Evolutionary conservation across 2,329 filamentous ascomycete species (phyloP), one percentile per base, ranked within the genome.

Genomic region (Neonectria neomacrospora): DNA sequence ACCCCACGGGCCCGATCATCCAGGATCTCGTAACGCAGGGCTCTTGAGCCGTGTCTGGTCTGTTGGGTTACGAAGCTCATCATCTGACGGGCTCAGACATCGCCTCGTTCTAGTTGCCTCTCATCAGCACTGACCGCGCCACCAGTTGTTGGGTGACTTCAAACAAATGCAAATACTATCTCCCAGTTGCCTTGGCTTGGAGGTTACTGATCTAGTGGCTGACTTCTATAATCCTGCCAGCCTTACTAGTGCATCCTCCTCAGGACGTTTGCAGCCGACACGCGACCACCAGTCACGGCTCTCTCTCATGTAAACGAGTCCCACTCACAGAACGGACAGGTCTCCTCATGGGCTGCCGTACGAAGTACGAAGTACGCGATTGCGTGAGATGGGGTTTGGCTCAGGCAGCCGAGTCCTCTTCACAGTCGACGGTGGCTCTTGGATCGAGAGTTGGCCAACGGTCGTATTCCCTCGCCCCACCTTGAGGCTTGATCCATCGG

Each of bases 1-100:
- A 61, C 54, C 54, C 54, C 47, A 62, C 53, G 52, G 47, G 37
- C 54, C 54, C 54, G 59, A 58, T 62, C 47, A 42, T 57, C 59
- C 51, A 22, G 50, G 59, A 58, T 62, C 59, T 54, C 54, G 54
- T 57, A 57, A 58, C 48, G 59, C 59, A 34, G 54, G 44, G 41
- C 41, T 41, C 37, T 11, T 53, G 41, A 10, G 28, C 54, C 48
- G 30, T 53, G 47, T 34, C 32, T 52, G 16, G 4, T 54, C 23
- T 51, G 30, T 37, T 42, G 12, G 28, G 53, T 42, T 37, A 12
- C 26, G 44, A 50, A 10, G 48, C 18, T 34, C 18, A 39, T 42
- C 51, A 42, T 39, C 37, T 47, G 30, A 54, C 50, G 16, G 34
- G 22, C 54, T 47, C 12, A 20, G 30, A 37, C 41, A 32, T 53